Conservation (phyloP, 2,329 filamentous ascomycete genomes). For the Monilinia laxa region DNA sequence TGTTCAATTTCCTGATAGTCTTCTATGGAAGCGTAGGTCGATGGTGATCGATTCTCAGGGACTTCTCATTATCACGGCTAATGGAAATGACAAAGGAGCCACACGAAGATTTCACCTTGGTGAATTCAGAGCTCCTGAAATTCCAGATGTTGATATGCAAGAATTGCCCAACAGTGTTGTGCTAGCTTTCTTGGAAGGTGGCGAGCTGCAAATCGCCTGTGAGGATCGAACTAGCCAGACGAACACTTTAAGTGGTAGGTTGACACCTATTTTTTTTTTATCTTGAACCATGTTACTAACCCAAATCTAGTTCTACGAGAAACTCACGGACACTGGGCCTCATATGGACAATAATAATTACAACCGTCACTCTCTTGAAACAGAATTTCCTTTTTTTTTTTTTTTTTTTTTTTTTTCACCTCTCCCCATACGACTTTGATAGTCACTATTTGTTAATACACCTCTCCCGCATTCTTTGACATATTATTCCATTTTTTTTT, state of each 20-base stretch:
- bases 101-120: constrained; percentile 82
- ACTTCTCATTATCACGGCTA: constrained; percentile 70
- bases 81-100: constrained; percentile 46
- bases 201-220: constrained; percentile 64
- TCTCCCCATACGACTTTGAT: constrained; percentile 11
- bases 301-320: constrained; percentile 34
- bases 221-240: constrained; percentile 60
- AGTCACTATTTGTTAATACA: constrained; percentile 19
- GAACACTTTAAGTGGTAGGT: constrained; percentile 48
- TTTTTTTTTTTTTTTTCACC: constrained; percentile 3
- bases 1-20: constrained; percentile 92
- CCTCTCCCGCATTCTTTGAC: constrained; percentile 11
- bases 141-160: constrained; percentile 87
- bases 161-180: constrained; percentile 85
- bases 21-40: constrained; percentile 93
- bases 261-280: background rate
- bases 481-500: background rate
- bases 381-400: constrained; percentile 4
- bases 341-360: constrained; percentile 32
- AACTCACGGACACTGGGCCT: constrained; percentile 35
- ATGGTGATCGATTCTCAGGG: constrained; percentile 83
- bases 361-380: constrained; percentile 14
- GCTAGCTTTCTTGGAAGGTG: constrained; percentile 60
- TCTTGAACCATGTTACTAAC: constrained; percentile 24
- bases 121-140: constrained; percentile 76